Base-by-base conservation (phyloP, 2,329 filamentous ascomycete species). In the Apiospora kogelbergensis region DNA sequence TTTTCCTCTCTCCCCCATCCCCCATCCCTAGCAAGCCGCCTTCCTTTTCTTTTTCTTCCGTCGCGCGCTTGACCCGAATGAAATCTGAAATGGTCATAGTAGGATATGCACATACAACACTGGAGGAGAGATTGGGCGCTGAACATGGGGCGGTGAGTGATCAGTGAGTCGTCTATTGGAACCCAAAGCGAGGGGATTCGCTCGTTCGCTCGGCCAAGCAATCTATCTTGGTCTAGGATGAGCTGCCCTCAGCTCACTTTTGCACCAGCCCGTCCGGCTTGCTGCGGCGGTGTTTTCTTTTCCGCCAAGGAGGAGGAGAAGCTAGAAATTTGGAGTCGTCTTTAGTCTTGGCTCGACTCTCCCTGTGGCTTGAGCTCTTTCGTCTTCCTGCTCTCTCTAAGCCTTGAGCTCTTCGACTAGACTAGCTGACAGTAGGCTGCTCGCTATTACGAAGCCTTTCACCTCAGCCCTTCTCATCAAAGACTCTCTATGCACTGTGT, bases 111-210 rank as follows among this genome's bases (percentile, higher is more conserved):
- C 24, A 65, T 22, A 45, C 30, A 10, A 60, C 53, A 60, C 37
- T 57, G 48, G 48, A 33, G 15, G 26, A 57, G 48, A 57, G 26
- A 37, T 60, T 60, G 53, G 53, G 53, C 53, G 53, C 53, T 37
- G 53, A 60, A 60, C 53, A 60, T 60, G 53, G 53, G 53, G 53
- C 53, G 53, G 53, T 60, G 53, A 60, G 53, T 60, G 53, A 60
- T 60, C 53, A 60, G 53, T 60, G 53, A 60, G 53, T 37, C 53
- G 53, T 60, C 53, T 60, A 60, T 60, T 60, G 53, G 53, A 37
- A 60, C 53, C 53, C 53, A 60, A 60, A 60, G 53, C 53, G 53
- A 60, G 53, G 53, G 53, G 53, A 60, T 60, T 60, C 53, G 53
- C 53, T 60, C 53, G 53, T 60, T 60, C 30, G 53, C 33, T 17